Conservation (phyloP, 2,329 filamentous ascomycete genomes). For the Thielaviopsis euricoi region DNA sequence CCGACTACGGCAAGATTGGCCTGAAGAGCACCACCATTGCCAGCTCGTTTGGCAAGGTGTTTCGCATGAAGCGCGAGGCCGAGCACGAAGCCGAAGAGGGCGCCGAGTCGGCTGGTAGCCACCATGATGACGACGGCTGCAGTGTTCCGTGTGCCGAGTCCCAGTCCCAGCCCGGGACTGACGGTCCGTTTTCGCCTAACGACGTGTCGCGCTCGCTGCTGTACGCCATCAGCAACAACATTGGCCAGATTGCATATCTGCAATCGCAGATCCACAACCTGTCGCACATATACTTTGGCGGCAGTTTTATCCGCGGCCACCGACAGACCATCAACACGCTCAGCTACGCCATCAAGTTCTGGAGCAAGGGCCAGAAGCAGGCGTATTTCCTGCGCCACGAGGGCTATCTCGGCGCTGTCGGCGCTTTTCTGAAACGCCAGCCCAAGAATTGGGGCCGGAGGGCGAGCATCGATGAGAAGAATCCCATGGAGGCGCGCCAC, state of each 20-base stretch:
- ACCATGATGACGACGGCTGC: conserved; percentile 5
- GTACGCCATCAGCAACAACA: conserved; percentile 95
- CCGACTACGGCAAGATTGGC: conserved; percentile 89
- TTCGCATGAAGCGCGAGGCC: conserved; percentile 75
- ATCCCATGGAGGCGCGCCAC: conserved; percentile 17
- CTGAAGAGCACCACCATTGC: conserved; percentile 92
- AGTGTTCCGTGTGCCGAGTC: conserved; percentile 2
- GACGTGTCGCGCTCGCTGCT: conserved; percentile 85
- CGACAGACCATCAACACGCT: conserved; percentile 96
- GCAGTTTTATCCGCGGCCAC: conserved; percentile 90
- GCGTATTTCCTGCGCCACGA: conserved; percentile 93
- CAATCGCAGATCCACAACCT: conserved; percentile 89
- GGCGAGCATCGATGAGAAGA: conserved; percentile 51
- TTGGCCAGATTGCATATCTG: conserved; percentile 94
- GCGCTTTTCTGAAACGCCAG: conserved; percentile 83
- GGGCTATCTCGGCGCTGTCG: conserved; percentile 85
- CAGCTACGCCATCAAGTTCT: conserved; percentile 93
- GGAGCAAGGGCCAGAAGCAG: conserved; percentile 85
- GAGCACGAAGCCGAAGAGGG: conserved; percentile 64
- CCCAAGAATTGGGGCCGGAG: conserved; percentile 81
- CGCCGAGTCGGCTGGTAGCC: conserved; percentile 24
- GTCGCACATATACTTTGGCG: conserved; percentile 91
- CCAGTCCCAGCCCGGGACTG: conserved; percentile 14
- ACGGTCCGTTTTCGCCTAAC: conserved; percentile 51
- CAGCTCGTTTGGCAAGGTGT: conserved; percentile 91